These are phyloP conservation scores for Angomonas ambiguus DNA, from an alignment of 208 protist genomes.

Conservation along the genomic window DNA sequence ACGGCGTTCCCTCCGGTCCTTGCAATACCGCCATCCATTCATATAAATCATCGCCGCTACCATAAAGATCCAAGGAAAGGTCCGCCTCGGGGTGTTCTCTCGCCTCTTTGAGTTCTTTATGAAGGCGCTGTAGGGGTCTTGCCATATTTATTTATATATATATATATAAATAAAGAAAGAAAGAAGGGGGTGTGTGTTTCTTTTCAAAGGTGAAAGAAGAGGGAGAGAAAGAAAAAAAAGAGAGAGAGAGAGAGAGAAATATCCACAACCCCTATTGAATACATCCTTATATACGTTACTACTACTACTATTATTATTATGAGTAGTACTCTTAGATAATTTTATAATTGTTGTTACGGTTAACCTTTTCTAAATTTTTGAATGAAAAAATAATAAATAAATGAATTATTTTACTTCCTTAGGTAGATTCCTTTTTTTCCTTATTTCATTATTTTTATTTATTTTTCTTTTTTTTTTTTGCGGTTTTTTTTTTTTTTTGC, in stretches of 20 bases:
- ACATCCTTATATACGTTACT: too few species aligned
- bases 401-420: neutral
- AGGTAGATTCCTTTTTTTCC: constrained; percentile 3
- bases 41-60: constrained; percentile 31
- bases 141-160: constrained; percentile 29
- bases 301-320: neutral
- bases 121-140: constrained; percentile 38
- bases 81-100: constrained; percentile 40
- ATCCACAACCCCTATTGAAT: too few species aligned
- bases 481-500: too few species aligned
- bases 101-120: constrained; percentile 57
- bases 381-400: neutral
- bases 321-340: neutral
- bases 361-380: neutral
- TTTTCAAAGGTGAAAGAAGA: neutral
- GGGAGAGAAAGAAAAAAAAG: too few species aligned
- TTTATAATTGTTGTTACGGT: neutral
- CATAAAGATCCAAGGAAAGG: constrained; percentile 36
- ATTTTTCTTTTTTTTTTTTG: too few species aligned
- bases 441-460: too few species aligned
- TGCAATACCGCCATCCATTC: constrained; percentile 59
- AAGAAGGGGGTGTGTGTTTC: neutral
- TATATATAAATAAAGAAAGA: too few species aligned
- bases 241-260: too few species aligned
- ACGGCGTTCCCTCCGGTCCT: constrained; percentile 78